These are phyloP conservation scores for Tetrastigma voinierianum DNA, from an alignment of 164 flowering plant genomes.

Conservation along the genomic window DNA sequence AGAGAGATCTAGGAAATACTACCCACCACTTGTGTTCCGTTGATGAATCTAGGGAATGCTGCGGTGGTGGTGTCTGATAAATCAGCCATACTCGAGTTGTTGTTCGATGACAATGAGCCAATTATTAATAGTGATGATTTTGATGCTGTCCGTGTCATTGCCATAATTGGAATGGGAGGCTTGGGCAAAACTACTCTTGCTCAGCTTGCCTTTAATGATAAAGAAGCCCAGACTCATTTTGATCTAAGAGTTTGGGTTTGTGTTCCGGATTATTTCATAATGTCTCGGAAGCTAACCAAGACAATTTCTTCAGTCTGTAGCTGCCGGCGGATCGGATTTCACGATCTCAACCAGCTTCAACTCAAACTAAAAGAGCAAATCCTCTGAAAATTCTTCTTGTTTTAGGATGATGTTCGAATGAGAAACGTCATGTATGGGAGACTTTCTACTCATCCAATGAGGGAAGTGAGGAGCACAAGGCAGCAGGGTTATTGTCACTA, in stretches of 20 bases:
- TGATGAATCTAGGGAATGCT: not conserved
- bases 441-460: not conserved
- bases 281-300: constrained; percentile 6
- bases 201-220: constrained; percentile 5
- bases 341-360: constrained; percentile 10
- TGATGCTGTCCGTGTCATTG: not conserved
- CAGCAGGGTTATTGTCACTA: constrained; percentile 8
- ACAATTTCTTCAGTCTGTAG: not conserved
- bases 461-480: not conserved
- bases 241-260: constrained; percentile 13
- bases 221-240: constrained; percentile 4
- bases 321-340: not conserved
- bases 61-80: constrained; percentile 3
- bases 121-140: no score
- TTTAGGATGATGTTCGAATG: constrained; percentile 24
- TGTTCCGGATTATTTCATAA: constrained; percentile 19
- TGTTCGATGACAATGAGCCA: not conserved
- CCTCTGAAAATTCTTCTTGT: constrained; percentile 11
- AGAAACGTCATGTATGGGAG: constrained; percentile 1
- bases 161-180: constrained; percentile 14
- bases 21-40: not conserved
- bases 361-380: not conserved
- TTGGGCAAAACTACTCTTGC: constrained; percentile 12
- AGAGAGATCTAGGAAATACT: not conserved
- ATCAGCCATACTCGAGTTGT: not conserved